Base-by-base conservation (phyloP, 768 basidiomycete genomes). In the Rhodotorula taiwanensis region DNA sequence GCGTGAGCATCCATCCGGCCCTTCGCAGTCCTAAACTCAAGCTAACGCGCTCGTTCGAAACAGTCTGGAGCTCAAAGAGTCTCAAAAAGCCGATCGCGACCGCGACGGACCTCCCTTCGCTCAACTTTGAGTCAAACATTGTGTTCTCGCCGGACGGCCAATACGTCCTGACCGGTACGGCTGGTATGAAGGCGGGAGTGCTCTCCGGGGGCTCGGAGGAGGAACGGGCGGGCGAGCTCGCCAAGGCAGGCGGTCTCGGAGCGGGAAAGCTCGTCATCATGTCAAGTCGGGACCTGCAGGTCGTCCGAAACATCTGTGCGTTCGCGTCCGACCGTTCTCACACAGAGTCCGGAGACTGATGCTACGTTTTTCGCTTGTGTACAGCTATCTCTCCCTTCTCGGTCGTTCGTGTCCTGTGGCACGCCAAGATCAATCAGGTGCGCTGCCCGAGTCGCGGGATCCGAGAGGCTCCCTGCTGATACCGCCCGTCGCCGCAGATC, bases 351-450 rank as follows among this genome's bases (percentile, higher is more conserved):
- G n/a, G n/a, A n/a, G n/a, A n/a, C n/a, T n/a, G n/a, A n/a, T n/a
- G n/a, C n/a, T n/a, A n/a, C n/a, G n/a, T n/a, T n/a, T n/a, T n/a
- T n/a, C n/a, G n/a, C n/a, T n/a, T n/a, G n/a, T 28, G 2, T 11
- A 14, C 50, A 64, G 60, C 50, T 33, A 64, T 79, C 44, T 76
- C 75, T 9, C 72, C 74, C 70, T 67, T 41, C 51, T 52, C 51
- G 51, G 91, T 95, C 15, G 88, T 99, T 60, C 87, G 86, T 73
- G 88, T 97, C 4, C 77, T 82, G 31, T 99, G 95, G 95, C 95
- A 97, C 78, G 83, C 89, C 10, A 89, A 88, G 77, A 98, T 99
- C 80, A 99, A 99, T 79, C 90, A 95, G 82, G 89, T 88, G 66
- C 70, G 84, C 74, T 31, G 52, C 48, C 47, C 3, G 13, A 10